phyloP scores from a whole-genome alignment of 2,329 filamentous ascomycete species.

The Hypoxylon sp. region DNA sequence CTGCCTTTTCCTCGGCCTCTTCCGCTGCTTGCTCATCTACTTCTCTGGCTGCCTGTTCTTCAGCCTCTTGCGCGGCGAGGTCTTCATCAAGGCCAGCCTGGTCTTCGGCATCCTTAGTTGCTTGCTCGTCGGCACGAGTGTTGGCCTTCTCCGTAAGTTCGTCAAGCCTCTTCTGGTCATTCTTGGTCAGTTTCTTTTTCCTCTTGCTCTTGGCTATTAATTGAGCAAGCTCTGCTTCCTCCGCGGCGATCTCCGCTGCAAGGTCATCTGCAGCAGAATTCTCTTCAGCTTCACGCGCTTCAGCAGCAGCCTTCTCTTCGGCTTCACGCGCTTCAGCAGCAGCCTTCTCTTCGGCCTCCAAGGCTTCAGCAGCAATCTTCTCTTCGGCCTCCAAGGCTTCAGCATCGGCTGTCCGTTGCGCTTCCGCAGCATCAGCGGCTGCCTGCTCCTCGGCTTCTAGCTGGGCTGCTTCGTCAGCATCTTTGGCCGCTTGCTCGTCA shows the following conservation, averaged over 20 bases:
- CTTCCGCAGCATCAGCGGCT: constrained; percentile 35
- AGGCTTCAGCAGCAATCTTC: constrained; percentile 28
- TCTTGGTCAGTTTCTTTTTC: constrained; percentile 54
- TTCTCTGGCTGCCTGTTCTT: constrained; percentile 17
- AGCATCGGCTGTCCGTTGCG: constrained; percentile 49
- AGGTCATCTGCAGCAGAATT: constrained; percentile 33
- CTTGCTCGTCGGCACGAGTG: constrained; percentile 37
- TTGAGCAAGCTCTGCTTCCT: constrained; percentile 45
- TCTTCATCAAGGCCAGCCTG: constrained; percentile 20
- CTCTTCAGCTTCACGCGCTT: constrained; percentile 32
- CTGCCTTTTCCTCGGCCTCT: constrained; percentile 13
- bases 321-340: constrained; percentile 46
- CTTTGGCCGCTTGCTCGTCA: constrained; percentile 52
- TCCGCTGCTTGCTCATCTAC: constrained; percentile 17
- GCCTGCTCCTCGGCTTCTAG: constrained; percentile 35
- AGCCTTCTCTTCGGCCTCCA: constrained; percentile 45
- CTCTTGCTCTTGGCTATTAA: constrained; percentile 51
- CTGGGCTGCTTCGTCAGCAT: constrained; percentile 51
- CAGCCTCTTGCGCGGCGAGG: constrained; percentile 13
- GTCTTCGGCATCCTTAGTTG: constrained; percentile 25
- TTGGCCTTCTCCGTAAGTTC: constrained; percentile 39
- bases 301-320: constrained; percentile 27
- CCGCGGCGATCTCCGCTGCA: constrained; percentile 40
- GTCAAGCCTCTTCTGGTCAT: constrained; percentile 47
- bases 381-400: constrained; percentile 36